Base-by-base conservation (phyloP, 2,329 filamentous ascomycete genomes). In the Exserohilum turcica region DNA sequence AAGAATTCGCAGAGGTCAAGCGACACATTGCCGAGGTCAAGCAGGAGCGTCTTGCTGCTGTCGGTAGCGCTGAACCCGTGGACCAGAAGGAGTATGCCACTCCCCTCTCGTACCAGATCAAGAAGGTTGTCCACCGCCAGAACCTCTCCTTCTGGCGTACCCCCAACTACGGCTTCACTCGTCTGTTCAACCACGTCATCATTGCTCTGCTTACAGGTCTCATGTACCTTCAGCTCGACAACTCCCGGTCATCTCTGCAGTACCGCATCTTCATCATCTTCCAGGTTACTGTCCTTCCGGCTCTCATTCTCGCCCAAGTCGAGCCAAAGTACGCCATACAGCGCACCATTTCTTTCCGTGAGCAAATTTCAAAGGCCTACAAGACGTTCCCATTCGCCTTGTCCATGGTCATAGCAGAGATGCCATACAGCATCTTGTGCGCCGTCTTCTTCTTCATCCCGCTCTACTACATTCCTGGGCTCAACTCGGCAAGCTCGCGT, bases 261-360 rank as follows among this genome's bases (percentile, higher is more conserved):
- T 90, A 94, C 78, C 87, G 88, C 55, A 84, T 96, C 57, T 96
- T 96, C 74, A 85, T 93, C 74, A 90, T 94, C 73, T 96, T 96
- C 83, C 91, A 95, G 72, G 85, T 92, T 45, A 91, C 90, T 0
- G 89, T 96, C 18, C 81, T 96, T 21, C 91, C 91, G 0, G 89
- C 90, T 1, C 80, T 95, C 27, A 91, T 96, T 72, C 85, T 96
- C 51, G 86, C 87, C 1, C 91, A 95, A 68, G 88, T 95, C 48
- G 89, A 96, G 74, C 85, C 88, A 35, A 92, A 92, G 78, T 96
- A 90, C 73, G 87, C 92, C 68, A 79, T 92, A 66, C 87, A 88
- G 57, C 85, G 91, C 37, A 82, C 90, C 68, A 87, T 95, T 59
- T 92, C 90, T 78, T 94, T 92, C 81, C 88, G 92, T 52, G 92